Conservation (phyloP, 1,139 yeast genomes). For the Saccharomyces hybrid region DNA sequence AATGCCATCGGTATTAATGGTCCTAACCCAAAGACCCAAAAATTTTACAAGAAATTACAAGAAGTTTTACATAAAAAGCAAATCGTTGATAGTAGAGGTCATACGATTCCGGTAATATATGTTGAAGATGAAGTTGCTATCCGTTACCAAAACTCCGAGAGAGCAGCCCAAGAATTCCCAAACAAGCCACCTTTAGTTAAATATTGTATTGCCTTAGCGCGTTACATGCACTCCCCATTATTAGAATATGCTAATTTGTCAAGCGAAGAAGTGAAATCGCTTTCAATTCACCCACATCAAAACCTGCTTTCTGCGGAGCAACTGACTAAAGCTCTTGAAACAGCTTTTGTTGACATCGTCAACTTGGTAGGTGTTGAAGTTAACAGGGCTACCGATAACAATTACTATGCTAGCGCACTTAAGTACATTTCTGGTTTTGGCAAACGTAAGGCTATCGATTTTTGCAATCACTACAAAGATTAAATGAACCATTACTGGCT, state of each 20-base stretch:
- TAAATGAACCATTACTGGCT: constrained; percentile 57
- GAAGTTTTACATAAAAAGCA: constrained; percentile 53
- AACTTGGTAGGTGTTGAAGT: constrained; percentile 90
- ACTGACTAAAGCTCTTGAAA: constrained; percentile 60
- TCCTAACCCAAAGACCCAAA: constrained; percentile 64
- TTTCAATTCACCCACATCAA: constrained; percentile 73
- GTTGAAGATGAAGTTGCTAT: constrained; percentile 93
- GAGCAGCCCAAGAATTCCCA: constrained; percentile 76
- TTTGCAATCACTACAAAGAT: constrained; percentile 63
- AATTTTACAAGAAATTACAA: constrained; percentile 50
- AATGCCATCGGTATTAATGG: constrained; percentile 91
- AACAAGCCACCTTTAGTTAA: constrained; percentile 77
- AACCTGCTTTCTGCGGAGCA: constrained; percentile 57
- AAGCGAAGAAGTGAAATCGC: constrained; percentile 54
- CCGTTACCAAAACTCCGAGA: constrained; percentile 70
- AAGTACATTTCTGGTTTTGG: constrained; percentile 88
- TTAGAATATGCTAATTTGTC: constrained; percentile 80
- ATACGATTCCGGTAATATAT: constrained; percentile 49
- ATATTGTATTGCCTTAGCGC: constrained; percentile 82
- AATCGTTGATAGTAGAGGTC: constrained; percentile 45
- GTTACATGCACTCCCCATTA: constrained; percentile 85
- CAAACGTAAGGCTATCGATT: constrained; percentile 86
- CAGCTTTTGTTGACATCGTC: constrained; percentile 82
- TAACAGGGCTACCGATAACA: constrained; percentile 70
- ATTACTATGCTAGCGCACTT: constrained; percentile 60